Percentiles rank a stretch among this genome's conserved stretches.
phyloP scores from a whole-genome alignment of 2,329 filamentous ascomycete genomes.

The Talaromyces sp. region DNA sequence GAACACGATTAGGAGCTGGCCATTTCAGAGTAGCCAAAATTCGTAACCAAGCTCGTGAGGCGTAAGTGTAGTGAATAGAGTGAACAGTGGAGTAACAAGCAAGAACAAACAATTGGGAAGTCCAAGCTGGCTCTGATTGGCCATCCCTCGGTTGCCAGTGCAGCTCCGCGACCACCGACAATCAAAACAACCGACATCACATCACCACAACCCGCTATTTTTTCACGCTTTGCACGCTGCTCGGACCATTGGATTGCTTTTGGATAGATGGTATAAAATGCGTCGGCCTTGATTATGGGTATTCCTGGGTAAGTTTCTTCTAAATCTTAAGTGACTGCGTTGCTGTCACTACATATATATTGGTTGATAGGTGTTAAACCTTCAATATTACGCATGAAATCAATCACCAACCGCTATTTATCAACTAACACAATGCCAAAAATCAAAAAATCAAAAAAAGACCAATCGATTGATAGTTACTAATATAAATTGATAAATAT shows the following conservation, averaged over 20 bases:
- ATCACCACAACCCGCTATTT: background rate
- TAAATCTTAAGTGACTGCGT: background rate
- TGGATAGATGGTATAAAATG: background rate
- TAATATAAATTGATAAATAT: conserved; percentile 13
- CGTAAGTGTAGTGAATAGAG: no score
- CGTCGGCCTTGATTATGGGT: conserved; percentile 6
- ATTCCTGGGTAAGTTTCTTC: conserved; percentile 10
- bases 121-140: conserved; percentile 4
- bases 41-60: background rate
- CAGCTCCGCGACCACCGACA: conserved; percentile 1
- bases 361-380: no score
- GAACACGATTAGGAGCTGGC: background rate
- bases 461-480: background rate
- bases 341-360: background rate
- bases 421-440: background rate
- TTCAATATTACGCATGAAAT: background rate
- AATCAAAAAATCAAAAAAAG: no score
- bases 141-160: conserved; percentile 10
- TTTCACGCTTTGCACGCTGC: background rate
- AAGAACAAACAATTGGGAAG: background rate
- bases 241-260: background rate
- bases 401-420: background rate
- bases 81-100: background rate
- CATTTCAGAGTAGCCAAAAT: background rate
- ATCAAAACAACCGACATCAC: conserved; percentile 10